Base-by-base conservation (phyloP, 2,329 filamentous ascomycete genomes). In the Cephalotrichum gorgonifer region DNA sequence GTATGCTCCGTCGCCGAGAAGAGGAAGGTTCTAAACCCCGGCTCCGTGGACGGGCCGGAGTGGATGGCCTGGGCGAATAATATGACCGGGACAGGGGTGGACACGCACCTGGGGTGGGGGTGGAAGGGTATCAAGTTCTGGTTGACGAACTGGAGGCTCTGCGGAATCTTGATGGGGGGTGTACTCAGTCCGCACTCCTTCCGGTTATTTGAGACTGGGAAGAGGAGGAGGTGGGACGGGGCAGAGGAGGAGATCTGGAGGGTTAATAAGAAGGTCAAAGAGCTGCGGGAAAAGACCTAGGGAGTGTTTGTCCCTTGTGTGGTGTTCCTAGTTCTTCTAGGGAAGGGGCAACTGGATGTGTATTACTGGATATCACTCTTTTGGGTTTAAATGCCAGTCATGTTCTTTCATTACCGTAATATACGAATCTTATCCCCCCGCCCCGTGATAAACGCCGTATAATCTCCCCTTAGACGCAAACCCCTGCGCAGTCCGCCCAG, bases 51-150 rank as follows among this genome's bases (percentile, higher is more conserved):
- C 26, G 55, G 62, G 49, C 56, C 55, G 33, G 59, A 64, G 33
- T 72, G 67, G 62, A 57, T 68, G 44, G 55, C 51, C 1, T 72
- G 66, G 58, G 61, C 70, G 33, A 62, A 74, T 52, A 48, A 61
- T n/a, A 60, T 65, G 14, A 69, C 70, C 2, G 70, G 70, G 1
- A 66, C 67, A 1, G 65, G 66, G 1, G 60, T 71, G 39, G 51
- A 57, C 6, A 63, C 69, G 47, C 60, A 66, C 17, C 56, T 73
- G 14, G 68, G 68, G 5, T 72, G 65, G 62, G 66, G 65, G 0
- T 57, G 56, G 56, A 56, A 58, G 31, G 66, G 63, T 0, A 71
- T 70, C 67, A 56, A 49, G 42, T 68, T 72, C 25, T 72, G 69
- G 67, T 61, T 61, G 51, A 52, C 52, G 22, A 65, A 73, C 27